A percentile compares a stretch with the other conserved stretches of the same genome.
phyloP scores from a whole-genome alignment of 441 rosid species.

The Pelargonium fulgidum region DNA sequence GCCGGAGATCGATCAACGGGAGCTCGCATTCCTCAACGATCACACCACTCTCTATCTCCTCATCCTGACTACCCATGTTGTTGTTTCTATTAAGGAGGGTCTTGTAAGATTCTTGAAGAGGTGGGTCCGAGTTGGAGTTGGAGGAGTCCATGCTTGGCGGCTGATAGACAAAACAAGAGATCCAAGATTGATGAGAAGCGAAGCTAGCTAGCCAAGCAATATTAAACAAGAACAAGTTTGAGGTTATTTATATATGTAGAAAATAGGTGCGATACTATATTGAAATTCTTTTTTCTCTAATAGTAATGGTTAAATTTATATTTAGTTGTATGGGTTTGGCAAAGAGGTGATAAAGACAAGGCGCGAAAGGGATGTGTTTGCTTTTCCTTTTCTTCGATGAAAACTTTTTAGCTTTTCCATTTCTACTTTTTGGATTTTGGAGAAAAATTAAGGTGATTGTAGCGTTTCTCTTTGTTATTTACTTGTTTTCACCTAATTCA shows the following conservation, averaged over 20 bases:
- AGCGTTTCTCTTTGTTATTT: slow-evolving; percentile 23
- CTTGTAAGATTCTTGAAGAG: slow-evolving; percentile 30
- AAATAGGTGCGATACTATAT: too few species aligned
- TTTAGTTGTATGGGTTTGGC: too few species aligned
- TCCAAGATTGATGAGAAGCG: background rate
- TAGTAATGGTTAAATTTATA: background rate
- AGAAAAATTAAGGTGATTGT: slow-evolving; percentile 26
- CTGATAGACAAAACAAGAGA: background rate
- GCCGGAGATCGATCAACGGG: slow-evolving; percentile 45
- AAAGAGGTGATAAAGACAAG: too few species aligned
- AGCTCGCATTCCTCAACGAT: slow-evolving; percentile 29
- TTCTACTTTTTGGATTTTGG: slow-evolving; percentile 24
- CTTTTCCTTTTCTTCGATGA: slow-evolving; percentile 21
- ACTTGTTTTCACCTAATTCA: too few species aligned
- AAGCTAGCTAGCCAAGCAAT: background rate
- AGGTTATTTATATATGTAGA: too few species aligned
- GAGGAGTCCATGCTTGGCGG: slow-evolving; percentile 20
- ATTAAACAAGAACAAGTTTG: too few species aligned
- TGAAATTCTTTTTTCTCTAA: too few species aligned
- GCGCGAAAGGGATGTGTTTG: too few species aligned
- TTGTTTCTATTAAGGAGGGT: slow-evolving; percentile 1
- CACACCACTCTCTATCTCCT: background rate
- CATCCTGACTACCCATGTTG: background rate
- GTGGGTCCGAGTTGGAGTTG: slow-evolving; percentile 28
- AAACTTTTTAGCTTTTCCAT: slow-evolving; percentile 23